Conservation (phyloP, 1,284 basidiomycete genomes). For the Stereum hirsutum region DNA sequence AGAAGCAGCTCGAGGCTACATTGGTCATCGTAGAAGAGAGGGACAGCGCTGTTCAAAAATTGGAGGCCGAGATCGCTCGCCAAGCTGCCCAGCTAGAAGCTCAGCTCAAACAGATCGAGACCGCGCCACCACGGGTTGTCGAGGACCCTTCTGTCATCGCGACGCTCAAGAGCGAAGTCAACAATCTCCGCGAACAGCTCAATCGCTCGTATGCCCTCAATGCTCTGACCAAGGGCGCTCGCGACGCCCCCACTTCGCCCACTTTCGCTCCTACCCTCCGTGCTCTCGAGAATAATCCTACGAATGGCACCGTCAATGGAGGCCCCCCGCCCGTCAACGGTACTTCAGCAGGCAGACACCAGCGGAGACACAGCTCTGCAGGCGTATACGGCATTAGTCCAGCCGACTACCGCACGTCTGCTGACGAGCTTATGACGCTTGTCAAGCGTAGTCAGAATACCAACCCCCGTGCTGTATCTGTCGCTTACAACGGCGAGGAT, state of each 20-base stretch:
- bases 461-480: constrained; percentile 88
- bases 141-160: constrained; percentile 84
- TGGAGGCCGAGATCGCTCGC: constrained; percentile 69
- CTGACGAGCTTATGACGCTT: constrained; percentile 73
- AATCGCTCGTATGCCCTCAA: constrained; percentile 90
- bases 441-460: constrained; percentile 67
- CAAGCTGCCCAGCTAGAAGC: constrained; percentile 75
- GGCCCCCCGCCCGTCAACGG: constrained; percentile 35
- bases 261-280: constrained; percentile 71
- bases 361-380: constrained; percentile 80
- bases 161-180: constrained; percentile 88
- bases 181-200: constrained; percentile 88
- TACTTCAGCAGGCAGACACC: constrained; percentile 44
- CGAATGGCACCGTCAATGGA: background rate
- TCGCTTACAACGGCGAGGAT: constrained; percentile 80
- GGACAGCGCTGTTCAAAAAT: constrained; percentile 74
- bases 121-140: constrained; percentile 56
- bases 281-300: constrained; percentile 17
- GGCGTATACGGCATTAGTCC: constrained; percentile 64
- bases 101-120: constrained; percentile 64
- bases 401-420: constrained; percentile 57
- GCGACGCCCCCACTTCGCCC: constrained; percentile 72
- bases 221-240: constrained; percentile 63
- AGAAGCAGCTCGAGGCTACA: constrained; percentile 75
- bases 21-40: constrained; percentile 72